Base-by-base conservation (phyloP, 306 rosid genomes). In the Fagus sylvatica region DNA sequence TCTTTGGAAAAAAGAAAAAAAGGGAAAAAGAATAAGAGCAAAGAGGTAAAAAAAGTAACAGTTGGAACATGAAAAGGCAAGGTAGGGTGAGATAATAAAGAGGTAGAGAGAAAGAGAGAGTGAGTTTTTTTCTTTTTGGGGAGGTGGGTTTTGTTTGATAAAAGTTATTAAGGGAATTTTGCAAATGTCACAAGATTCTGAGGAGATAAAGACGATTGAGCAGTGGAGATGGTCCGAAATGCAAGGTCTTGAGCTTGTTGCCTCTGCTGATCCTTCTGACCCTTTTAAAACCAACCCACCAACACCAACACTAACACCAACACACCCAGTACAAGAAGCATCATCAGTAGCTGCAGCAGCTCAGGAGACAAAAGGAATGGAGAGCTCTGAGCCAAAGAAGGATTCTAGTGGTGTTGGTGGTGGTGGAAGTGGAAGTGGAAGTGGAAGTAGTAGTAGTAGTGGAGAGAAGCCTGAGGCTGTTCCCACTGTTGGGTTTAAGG, bases 211-310 rank as follows among this genome's bases (percentile, higher is more conserved):
- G 80, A 81, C 91, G 83, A 76, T 69, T 78, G 98, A 93, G 89
- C 90, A 93, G 84, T 93, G 98, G 98, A 87, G 78, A 91, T 93
- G 98, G 97, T 89, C 98, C 75, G 97, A 93, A 88, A 93, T 93
- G 98, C 98, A 93, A 82, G 98, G 97, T 53, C 87, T 93, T 81
- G 97, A 91, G 84, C 91, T 93, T 19, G 72, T 87, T 49, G 59
- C 89, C 69, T 56, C 90, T 77, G 56, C 84, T 22, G 28, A 22
- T 76, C 77, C 84, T 79, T 49, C 91, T 43, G 72, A 83, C 16
- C 69, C 88, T 34, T 73, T 76, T 81, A 76, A 83, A 76, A 32
- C 82, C 79, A 80, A 84, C 85, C 67, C 84, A 75, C 36, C 78
- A 61, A 6, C 71, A 6, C 46, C 71, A 62, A 39, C 82, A 60